Conservation (phyloP, 148 eudicot genomes). For the Cornus florida region DNA sequence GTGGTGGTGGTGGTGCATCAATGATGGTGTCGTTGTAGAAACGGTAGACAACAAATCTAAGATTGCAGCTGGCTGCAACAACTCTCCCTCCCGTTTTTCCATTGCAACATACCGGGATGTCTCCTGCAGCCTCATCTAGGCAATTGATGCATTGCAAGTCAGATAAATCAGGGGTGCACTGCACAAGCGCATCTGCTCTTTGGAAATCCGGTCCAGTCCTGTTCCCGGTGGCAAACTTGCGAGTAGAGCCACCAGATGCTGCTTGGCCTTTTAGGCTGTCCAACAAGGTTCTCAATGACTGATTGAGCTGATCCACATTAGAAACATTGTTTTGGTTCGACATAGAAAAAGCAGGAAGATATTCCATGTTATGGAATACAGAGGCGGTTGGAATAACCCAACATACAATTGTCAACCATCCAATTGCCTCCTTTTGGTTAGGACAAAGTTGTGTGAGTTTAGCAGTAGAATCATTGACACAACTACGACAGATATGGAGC, state of each 20-base stretch:
- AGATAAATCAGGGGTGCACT: conserved; percentile 30
- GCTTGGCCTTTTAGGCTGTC: conserved; percentile 9
- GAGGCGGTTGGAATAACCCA: conserved; percentile 40
- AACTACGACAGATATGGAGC: conserved; percentile 9
- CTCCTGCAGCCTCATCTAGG: neutral
- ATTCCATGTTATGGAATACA: too few species aligned
- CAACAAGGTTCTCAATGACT: neutral
- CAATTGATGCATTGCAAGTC: conserved; percentile 14
- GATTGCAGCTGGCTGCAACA: conserved; percentile 16
- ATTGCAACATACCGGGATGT: neutral
- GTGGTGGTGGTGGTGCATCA: neutral
- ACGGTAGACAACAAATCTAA: conserved; percentile 9
- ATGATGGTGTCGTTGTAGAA: neutral
- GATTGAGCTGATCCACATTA: neutral
- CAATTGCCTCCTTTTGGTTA: conserved; percentile 20
- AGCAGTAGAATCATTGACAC: conserved; percentile 20
- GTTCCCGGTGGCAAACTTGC: conserved; percentile 16
- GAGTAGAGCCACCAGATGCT: conserved; percentile 3
- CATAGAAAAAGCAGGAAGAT: too few species aligned
- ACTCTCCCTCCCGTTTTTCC: conserved; percentile 5
- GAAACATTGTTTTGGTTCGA: neutral
- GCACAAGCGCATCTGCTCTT: conserved; percentile 5
- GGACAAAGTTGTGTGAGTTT: conserved; percentile 8
- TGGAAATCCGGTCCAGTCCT: neutral
- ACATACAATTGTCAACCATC: conserved; percentile 36